Conservation (phyloP, 176 grass and related monocot genomes). For the Oryza brachyantha region DNA sequence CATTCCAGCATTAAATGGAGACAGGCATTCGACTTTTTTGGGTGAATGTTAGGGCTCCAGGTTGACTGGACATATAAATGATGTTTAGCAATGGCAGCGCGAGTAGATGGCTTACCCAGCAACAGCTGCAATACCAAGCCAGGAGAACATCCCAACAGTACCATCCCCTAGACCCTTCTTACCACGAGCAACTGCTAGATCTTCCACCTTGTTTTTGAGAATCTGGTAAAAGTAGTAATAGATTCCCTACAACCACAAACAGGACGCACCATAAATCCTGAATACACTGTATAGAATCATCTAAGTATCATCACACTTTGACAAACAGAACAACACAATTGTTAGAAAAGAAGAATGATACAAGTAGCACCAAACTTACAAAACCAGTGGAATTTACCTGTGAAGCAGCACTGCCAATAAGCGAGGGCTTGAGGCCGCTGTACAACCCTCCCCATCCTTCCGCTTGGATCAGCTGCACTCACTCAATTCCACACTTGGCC, state of each 20-base stretch:
- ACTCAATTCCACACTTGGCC: slow-evolving; percentile 17
- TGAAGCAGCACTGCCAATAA: slow-evolving; percentile 81
- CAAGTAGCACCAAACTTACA: neutral
- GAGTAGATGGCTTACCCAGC: slow-evolving; percentile 58
- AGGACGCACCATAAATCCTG: neutral
- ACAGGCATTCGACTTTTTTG: neutral
- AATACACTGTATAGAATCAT: neutral
- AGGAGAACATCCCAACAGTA: slow-evolving; percentile 90
- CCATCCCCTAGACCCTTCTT: slow-evolving; percentile 85
- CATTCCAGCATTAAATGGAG: neutral
- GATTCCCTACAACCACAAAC: slow-evolving; percentile 57
- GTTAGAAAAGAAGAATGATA: neutral
- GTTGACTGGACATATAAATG: slow-evolving; percentile 10
- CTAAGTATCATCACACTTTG: neutral
- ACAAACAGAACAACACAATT: neutral
- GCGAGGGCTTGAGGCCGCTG: slow-evolving; percentile 92
- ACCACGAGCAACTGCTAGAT: slow-evolving; percentile 50
- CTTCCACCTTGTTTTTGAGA: slow-evolving; percentile 89
- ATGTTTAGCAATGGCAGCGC: neutral
- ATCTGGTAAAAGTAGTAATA: slow-evolving; percentile 99
- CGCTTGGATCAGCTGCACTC: slow-evolving; percentile 63
- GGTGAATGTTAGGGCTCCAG: neutral
- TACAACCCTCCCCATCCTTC: slow-evolving; percentile 95
- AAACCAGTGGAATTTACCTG: slow-evolving; percentile 49
- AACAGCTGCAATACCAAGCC: slow-evolving; percentile 92